Evolutionary conservation across 345 rosid species (phyloP), one percentile per base, ranked within the genome.

Genomic region (Brassica incana): DNA sequence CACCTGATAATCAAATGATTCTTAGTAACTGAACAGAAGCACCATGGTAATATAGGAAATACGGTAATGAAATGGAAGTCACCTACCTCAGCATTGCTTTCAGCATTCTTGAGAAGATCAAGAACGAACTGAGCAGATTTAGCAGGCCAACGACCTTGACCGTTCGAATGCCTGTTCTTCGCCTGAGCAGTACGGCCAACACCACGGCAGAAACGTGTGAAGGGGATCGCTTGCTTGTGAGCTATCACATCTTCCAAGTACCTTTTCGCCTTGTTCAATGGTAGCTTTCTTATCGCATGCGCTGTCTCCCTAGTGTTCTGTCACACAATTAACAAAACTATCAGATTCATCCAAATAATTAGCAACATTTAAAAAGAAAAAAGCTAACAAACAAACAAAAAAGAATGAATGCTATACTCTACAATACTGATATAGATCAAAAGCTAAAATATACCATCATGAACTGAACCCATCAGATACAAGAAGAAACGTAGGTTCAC

Each of bases 141-240:
- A 18, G 71, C 84, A 2, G 90, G 90, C 93, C 94, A 92, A 38
- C 95, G 93, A 12, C 93, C 95, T 87, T 92, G 95, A 30, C 95
- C 97, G 54, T 90, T 92, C 9, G 92, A 87, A 76, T 90, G 92
- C 43, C 92, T 87, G 77, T 86, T 92, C 80, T 92, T 92, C 4
- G 90, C 96, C 85, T 90, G 92, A 6, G 92, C 91, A 16, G 94
- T 90, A 77, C 96, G 80, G 64, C 94, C 97, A 30, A 89, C 90
- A 59, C 98, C 99, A 67, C 98, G 48, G 36, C 98, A 96, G 82
- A 88, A 96, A 4, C 98, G 94, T 32, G 95, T 82, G 91, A 96
- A 96, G n/a, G 99, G 99, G 12, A 96, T 92, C 12, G 99, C 99
- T 83, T 96, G 99, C 81, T 96, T 96, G 83, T 96, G 99, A 15